These are phyloP conservation scores for Lizonia empirigonia DNA, from an alignment of 2,329 filamentous ascomycete species.

Conservation along the genomic window DNA sequence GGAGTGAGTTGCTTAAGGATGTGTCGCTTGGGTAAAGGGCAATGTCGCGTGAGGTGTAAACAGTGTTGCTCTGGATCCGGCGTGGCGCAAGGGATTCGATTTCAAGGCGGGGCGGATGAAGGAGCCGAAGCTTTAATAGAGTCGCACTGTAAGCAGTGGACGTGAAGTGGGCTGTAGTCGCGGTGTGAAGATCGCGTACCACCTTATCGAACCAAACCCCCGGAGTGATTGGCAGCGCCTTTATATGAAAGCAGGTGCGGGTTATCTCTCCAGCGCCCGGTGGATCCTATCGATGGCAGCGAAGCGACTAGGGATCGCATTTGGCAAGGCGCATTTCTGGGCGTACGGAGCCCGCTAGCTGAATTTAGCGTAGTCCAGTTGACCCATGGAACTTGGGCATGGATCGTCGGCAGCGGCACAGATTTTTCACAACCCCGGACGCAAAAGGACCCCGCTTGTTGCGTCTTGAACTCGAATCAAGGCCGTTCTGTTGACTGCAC, in stretches of 20 bases:
- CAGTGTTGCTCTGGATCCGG: slow-evolving; percentile 21
- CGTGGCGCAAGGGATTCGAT: slow-evolving; percentile 19
- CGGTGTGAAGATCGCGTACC: slow-evolving; percentile 19
- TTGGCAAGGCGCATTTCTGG: slow-evolving; percentile 23
- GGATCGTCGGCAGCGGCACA: slow-evolving; percentile 35
- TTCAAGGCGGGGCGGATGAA: slow-evolving; percentile 16
- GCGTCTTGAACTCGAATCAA: slow-evolving; percentile 26
- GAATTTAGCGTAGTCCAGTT: not conserved
- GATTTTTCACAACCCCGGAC: slow-evolving; percentile 35
- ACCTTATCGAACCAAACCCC: slow-evolving; percentile 19
- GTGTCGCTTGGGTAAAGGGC: slow-evolving; percentile 14
- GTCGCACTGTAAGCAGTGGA: slow-evolving; percentile 34
- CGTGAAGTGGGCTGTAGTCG: slow-evolving; percentile 18
- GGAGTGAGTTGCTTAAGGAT: slow-evolving; percentile 13
- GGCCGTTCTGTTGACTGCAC: not conserved
- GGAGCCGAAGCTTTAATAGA: slow-evolving; percentile 30
- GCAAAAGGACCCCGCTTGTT: slow-evolving; percentile 31
- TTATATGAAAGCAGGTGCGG: slow-evolving; percentile 36
- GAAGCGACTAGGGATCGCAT: slow-evolving; percentile 22
- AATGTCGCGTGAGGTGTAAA: slow-evolving; percentile 13
- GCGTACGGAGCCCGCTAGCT: slow-evolving; percentile 24
- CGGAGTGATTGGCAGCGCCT: slow-evolving; percentile 26
- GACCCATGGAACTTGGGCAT: slow-evolving; percentile 32
- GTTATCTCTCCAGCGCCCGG: slow-evolving; percentile 25
- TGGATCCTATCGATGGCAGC: slow-evolving; percentile 33